phyloP scores from a whole-genome alignment of 371 early-diverging fungal genomes.

The Circinella minor region DNA sequence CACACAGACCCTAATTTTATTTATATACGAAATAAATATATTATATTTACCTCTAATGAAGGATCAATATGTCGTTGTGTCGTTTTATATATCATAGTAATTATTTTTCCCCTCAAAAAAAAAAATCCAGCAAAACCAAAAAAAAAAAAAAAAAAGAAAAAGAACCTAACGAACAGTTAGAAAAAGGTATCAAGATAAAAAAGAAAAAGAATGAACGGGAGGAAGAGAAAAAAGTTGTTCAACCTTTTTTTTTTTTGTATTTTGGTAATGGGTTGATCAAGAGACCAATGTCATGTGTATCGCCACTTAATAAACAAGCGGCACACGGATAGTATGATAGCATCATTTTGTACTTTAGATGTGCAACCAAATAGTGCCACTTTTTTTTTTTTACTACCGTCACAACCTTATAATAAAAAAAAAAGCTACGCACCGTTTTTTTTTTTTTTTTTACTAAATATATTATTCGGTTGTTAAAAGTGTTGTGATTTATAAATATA shows the following conservation, averaged over 20 bases:
- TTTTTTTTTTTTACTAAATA: no score
- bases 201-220: background rate
- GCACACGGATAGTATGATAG: no score
- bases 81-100: slow-evolving; percentile 35
- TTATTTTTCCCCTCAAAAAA: no score
- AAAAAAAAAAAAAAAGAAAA: background rate
- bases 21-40: background rate
- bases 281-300: slow-evolving; percentile 9
- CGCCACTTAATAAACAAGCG: slow-evolving; percentile 1
- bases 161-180: background rate
- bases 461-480: no score
- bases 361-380: no score
- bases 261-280: slow-evolving; percentile 15
- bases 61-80: slow-evolving; percentile 39
- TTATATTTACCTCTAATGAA: slow-evolving; percentile 37
- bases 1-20: background rate
- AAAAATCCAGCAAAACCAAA: no score
- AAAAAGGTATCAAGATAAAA: background rate
- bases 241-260: no score
- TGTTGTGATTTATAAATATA: no score
- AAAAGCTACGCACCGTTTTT: no score
- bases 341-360: no score
- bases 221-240: slow-evolving; percentile 9
- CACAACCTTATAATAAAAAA: no score
- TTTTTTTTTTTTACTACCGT: no score